Base-by-base conservation (phyloP, 306 rosid species). In the Luffa acutangula region DNA sequence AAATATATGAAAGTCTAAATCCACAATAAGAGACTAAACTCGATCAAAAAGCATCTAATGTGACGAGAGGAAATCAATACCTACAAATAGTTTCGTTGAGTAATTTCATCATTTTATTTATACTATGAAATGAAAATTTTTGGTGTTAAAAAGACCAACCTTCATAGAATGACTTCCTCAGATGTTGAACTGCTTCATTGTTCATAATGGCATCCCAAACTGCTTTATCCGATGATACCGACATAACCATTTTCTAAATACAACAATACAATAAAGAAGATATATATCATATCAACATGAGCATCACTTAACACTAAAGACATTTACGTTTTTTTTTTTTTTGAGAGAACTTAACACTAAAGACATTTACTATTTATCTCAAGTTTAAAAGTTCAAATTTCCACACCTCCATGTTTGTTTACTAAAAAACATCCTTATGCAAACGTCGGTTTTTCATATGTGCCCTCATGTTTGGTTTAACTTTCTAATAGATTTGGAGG, bases 161-260 rank as follows among this genome's bases (percentile, higher is more conserved):
- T 84, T 89, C 77, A 64, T 59, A 64, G 75, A 85, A 69, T 7
- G 87, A 82, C 20, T 90, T 93, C 83, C 81, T 85, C 8, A 93
- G 85, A 87, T 91, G 91, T 9, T 81, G 85, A 74, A 93, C 95
- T 72, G 51, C 88, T 80, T 90, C 93, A 80, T 93, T 93, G 82
- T 87, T 87, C 87, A 89, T 63, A 72, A 93, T 88, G 41, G 97
- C 97, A 41, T 93, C 90, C 98, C 97, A 93, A 81, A 93, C 90
- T 18, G 88, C 85, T 82, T 52, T 84, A 82, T 93, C 98, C 2
- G 92, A 80, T 33, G 98, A 91, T 37, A 93, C 66, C 31, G 98
- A 86, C 67, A 85, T 80, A 75, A 93, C 97, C 89, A 91, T 91
- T 84, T 78, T 93, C 98, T 93, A 34, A 33, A 79, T 75, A 79